A percentile compares a stretch with the other conserved stretches of the same genome.
Conservation (phyloP, 1,284 basidiomycete genomes). For the Malassezia restricta region DNA sequence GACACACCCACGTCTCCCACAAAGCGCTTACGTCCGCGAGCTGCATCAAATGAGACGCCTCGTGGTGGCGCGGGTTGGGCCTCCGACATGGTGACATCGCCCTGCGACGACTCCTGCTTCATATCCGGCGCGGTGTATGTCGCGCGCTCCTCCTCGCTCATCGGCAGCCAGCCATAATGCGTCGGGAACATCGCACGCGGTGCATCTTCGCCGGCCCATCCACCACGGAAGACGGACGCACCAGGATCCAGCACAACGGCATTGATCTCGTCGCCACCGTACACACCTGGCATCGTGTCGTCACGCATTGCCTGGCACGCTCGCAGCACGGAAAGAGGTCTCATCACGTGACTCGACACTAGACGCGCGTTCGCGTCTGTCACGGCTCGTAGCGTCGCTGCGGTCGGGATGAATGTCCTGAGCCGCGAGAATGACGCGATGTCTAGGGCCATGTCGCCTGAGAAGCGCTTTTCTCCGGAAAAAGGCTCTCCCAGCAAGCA, state of each 20-base stretch:
- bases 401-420: background rate
- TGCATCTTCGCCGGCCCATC: conserved; percentile 82
- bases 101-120: conserved; percentile 1
- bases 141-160: conserved; percentile 44
- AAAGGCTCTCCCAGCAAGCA: background rate
- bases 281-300: conserved; percentile 38
- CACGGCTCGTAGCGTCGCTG: background rate
- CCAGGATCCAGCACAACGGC: conserved; percentile 93
- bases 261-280: conserved; percentile 66
- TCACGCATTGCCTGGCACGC: background rate
- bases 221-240: conserved; percentile 73
- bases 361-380: background rate
- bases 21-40: conserved; percentile 55
- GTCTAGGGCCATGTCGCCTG: too few relatives aligned
- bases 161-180: conserved; percentile 63
- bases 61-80: conserved; percentile 9
- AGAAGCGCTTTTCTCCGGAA: background rate
- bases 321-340: background rate
- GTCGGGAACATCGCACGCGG: conserved; percentile 85
- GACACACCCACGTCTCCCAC: conserved; percentile 82
- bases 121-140: conserved; percentile 12
- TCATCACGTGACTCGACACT: background rate
- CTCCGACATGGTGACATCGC: conserved; percentile 16
- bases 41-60: conserved; percentile 20
- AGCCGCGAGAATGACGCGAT: too few relatives aligned